Conservation (phyloP, 805 yeast genomes). For the Pichia occidentalis region DNA sequence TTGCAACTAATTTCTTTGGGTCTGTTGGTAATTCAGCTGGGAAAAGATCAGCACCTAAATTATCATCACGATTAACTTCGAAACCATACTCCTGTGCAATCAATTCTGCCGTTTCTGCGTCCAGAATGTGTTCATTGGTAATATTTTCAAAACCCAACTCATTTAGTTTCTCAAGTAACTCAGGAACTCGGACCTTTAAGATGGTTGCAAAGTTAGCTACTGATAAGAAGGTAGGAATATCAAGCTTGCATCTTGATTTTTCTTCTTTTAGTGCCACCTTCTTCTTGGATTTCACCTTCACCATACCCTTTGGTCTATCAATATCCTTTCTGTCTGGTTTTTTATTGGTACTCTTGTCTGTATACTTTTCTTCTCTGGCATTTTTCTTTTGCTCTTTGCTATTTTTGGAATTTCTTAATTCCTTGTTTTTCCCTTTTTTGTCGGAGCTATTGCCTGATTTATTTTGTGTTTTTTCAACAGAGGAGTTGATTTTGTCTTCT, state of each 20-base stretch:
- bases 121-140: slow-evolving; percentile 74
- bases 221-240: slow-evolving; percentile 70
- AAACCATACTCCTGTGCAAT: slow-evolving; percentile 87
- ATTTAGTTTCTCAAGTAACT: slow-evolving; percentile 49
- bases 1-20: slow-evolving; percentile 41
- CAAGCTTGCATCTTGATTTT: slow-evolving; percentile 24
- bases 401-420: neutral
- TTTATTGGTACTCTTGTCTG: slow-evolving; percentile 3
- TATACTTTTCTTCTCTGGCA: neutral
- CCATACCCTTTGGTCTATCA: slow-evolving; percentile 7
- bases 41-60: slow-evolving; percentile 53
- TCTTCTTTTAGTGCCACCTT: neutral
- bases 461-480: no score
- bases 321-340: slow-evolving; percentile 3
- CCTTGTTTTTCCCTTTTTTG: neutral
- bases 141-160: slow-evolving; percentile 67
- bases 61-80: slow-evolving; percentile 50
- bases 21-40: slow-evolving; percentile 50
- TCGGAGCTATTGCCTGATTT: no score
- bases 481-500: no score
- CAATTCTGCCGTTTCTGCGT: slow-evolving; percentile 76
- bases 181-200: slow-evolving; percentile 56
- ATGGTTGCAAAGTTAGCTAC: slow-evolving; percentile 74
- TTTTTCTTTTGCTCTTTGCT: neutral
- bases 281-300: slow-evolving; percentile 12